These are phyloP conservation scores for Lineolata rhizophorae DNA, from an alignment of 495 filamentous ascomycete genomes.

Conservation along the genomic window DNA sequence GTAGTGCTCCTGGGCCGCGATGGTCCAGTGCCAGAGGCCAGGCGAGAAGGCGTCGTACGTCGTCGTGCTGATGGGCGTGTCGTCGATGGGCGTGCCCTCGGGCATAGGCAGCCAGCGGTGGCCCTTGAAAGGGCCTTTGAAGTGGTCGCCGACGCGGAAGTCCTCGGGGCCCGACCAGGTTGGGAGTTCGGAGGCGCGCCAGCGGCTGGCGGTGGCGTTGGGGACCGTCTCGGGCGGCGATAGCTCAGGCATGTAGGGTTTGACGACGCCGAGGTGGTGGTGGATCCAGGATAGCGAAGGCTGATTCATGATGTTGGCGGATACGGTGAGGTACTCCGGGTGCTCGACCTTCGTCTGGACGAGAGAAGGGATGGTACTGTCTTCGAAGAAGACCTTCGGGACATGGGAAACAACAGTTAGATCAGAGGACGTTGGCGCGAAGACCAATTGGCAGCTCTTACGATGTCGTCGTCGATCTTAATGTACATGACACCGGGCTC, in stretches of 20 bases:
- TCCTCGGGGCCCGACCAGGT: conserved; percentile 5
- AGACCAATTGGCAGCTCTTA: not conserved
- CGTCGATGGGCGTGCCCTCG: conserved; percentile 14
- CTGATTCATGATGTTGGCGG: conserved; percentile 31
- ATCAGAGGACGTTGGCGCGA: conserved; percentile 10
- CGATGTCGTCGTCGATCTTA: conserved; percentile 33
- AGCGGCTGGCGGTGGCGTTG: conserved; percentile 2
- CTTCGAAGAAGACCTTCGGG: conserved; percentile 21
- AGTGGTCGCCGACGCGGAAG: conserved; percentile 2
- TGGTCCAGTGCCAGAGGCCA: conserved; percentile 24
- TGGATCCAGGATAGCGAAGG: conserved; percentile 24
- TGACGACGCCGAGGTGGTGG: conserved; percentile 22
- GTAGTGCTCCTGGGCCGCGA: conserved; percentile 31
- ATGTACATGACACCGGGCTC: conserved; percentile 25
- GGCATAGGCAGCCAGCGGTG: conserved; percentile 25
- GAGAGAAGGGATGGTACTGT: conserved; percentile 28
- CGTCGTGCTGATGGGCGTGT: conserved; percentile 16
- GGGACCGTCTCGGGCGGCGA: conserved; percentile 4
- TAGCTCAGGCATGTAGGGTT: conserved; percentile 24
- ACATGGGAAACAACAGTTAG: too few species aligned
- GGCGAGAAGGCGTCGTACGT: conserved; percentile 7
- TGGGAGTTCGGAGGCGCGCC: conserved; percentile 9
- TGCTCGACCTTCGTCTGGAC: conserved; percentile 29
- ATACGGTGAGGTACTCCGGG: conserved; percentile 24
- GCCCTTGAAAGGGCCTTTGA: conserved; percentile 12